Base-by-base conservation (phyloP, 305 asterid species). In the Salvia sclarea region DNA sequence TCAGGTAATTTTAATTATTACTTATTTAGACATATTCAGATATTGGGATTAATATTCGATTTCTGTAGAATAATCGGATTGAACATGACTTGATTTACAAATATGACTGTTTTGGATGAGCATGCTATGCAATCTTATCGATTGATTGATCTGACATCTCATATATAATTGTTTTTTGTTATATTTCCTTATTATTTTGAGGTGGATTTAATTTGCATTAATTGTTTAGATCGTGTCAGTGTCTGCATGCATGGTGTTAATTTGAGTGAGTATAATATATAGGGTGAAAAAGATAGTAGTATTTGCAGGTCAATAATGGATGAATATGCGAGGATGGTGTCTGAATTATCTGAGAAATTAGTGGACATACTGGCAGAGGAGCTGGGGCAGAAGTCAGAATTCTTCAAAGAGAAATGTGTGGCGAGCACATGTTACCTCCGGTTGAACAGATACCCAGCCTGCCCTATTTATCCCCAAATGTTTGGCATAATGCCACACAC, bases 401-500 rank as follows among this genome's bases (percentile, higher is more conserved):
- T 84, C 79, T 80, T 90, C 65, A 71, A 76, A 65, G 87, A 87
- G 33, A 84, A 84, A 37, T 93, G 98, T 41, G 63, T 84, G 68
- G 83, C 89, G 0, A 75, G 72, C 68, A 90, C 90, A 11, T 88
- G 96, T 62, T 93, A 90, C 70, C 86, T 93, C 4, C 91, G 98
- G 33, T 52, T 93, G 86, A 93, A 90, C 72, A 69, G 98, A 44
- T 93, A 90, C 67, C 97, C 96, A 2, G 68, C 79, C 0, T 90
- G 98, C 60, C 90, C 87, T 2, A 56, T 82, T 0, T 54, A 79
- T 22, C 86, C 85, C 24, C 75, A 80, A 22, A 69, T 87, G 63
- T 81, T 80, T 3, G 98, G 98, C 1, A 78, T 93, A 64, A 85
- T 87, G 90, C 96, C 98, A 11, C 98, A 93, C 65, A 90, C 98